phyloP scores from a whole-genome alignment of 2,329 filamentous ascomycete species.

The Phialophora expanda region DNA sequence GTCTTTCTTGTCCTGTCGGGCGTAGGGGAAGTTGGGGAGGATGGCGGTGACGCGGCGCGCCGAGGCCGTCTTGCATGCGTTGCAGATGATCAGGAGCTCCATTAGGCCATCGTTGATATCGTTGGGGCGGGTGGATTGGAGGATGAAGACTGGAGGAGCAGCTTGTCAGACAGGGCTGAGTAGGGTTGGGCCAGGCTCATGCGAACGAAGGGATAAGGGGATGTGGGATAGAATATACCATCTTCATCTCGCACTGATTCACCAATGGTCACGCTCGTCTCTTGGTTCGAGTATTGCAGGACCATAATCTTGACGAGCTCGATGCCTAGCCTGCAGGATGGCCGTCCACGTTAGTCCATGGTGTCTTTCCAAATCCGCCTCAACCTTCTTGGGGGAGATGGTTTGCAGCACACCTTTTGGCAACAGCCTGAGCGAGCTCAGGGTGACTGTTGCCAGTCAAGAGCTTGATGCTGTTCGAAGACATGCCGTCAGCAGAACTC shows the following conservation, averaged over 20 bases:
- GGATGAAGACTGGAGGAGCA: constrained; percentile 74
- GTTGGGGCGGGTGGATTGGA: constrained; percentile 84
- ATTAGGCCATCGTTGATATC: constrained; percentile 98
- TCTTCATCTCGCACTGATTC: constrained; percentile 97
- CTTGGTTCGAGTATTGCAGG: constrained; percentile 69
- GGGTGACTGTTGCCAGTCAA: constrained; percentile 78
- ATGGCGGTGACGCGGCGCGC: constrained; percentile 93
- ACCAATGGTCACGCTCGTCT: constrained; percentile 78
- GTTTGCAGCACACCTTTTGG: constrained; percentile 61
- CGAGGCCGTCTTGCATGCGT: constrained; percentile 84
- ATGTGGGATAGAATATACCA: constrained; percentile 57
- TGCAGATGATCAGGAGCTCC: constrained; percentile 98
- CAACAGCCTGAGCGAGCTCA: constrained; percentile 71
- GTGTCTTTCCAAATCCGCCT: neutral
- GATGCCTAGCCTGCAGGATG: constrained; percentile 61
- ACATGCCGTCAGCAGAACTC: constrained; percentile 55
- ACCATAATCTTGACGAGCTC: constrained; percentile 72
- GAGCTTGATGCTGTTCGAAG: constrained; percentile 72
- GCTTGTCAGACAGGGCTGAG: constrained; percentile 2
- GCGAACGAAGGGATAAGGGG: constrained; percentile 17
- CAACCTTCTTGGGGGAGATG: neutral
- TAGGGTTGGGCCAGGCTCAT: constrained; percentile 3
- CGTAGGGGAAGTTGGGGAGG: constrained; percentile 95
- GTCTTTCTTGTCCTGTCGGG: constrained; percentile 97
- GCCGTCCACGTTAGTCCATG: constrained; percentile 9